A percentile compares a stretch with the other conserved stretches of the same genome.
Evolutionary conservation across 805 yeast genomes (phyloP).

Genomic region (Teunomyces gatunensis): DNA sequence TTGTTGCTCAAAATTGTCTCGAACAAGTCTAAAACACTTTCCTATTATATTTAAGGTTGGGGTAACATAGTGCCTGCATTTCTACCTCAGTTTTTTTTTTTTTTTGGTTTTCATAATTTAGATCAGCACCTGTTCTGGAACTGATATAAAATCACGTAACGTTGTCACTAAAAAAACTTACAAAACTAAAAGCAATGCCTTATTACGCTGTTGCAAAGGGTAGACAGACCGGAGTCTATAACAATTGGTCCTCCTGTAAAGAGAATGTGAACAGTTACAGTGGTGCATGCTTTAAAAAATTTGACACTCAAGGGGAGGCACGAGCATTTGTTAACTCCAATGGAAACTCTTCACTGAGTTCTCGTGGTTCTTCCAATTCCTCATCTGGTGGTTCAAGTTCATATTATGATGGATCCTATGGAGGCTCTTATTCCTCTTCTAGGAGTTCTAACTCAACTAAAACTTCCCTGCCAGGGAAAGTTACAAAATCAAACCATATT

Average conservation of each 20-base stretch:
- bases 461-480: neutral
- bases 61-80: too few species aligned
- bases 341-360: neutral
- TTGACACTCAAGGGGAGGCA: constrained; percentile 50
- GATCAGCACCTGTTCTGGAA: too few species aligned
- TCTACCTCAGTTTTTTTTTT: too few species aligned
- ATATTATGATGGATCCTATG: neutral
- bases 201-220: constrained; percentile 43
- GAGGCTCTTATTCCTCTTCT: neutral
- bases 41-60: too few species aligned
- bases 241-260: constrained; percentile 57
- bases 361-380: neutral
- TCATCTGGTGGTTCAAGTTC: neutral
- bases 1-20: too few species aligned
- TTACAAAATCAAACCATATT: constrained; percentile 21
- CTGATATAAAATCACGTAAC: too few species aligned
- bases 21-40: too few species aligned
- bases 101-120: too few species aligned
- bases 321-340: neutral
- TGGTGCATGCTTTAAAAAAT: constrained; percentile 58
- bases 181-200: constrained; percentile 12
- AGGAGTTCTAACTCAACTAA: neutral
- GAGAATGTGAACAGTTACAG: constrained; percentile 52
- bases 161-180: neutral
- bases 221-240: constrained; percentile 50